Conservation (phyloP, 345 rosid genomes). For the Eucalyptus camaldulensis region DNA sequence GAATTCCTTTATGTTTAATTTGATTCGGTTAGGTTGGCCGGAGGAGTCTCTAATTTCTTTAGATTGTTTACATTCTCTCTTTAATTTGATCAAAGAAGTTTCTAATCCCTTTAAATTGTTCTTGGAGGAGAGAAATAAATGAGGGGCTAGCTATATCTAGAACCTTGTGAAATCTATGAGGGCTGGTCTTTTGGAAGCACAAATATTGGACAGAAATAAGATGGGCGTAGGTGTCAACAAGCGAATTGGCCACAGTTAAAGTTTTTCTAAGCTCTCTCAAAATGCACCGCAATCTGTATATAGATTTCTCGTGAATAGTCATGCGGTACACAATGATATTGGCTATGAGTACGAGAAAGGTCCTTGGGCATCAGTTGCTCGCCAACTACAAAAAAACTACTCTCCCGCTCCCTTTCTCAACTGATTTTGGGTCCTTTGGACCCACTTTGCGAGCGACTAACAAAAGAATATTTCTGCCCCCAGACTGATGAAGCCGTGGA, state of each 20-base stretch:
- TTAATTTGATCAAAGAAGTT: neutral
- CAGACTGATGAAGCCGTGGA: neutral
- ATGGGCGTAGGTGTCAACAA: too few species aligned
- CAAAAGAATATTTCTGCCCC: neutral
- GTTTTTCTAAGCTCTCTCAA: too few species aligned
- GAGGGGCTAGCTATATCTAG: neutral
- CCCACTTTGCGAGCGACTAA: neutral
- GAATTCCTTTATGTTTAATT: neutral
- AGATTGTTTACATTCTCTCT: neutral
- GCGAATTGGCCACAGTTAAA: too few species aligned
- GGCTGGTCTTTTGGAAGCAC: neutral
- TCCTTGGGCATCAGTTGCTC: neutral
- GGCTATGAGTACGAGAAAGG: neutral
- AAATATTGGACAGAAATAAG: too few species aligned
- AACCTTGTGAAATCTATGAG: neutral
- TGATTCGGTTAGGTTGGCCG: neutral
- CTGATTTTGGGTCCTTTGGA: neutral
- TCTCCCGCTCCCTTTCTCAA: neutral
- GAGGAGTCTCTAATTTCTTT: neutral
- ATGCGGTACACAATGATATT: too few species aligned
- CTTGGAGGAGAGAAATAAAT: neutral
- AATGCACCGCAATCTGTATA: too few species aligned
- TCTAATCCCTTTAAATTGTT: neutral
- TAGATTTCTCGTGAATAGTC: too few species aligned
- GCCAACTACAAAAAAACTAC: neutral